These are phyloP conservation scores for Psilocybe cyanescens DNA, from an alignment of 768 basidiomycete species.

Conservation along the genomic window DNA sequence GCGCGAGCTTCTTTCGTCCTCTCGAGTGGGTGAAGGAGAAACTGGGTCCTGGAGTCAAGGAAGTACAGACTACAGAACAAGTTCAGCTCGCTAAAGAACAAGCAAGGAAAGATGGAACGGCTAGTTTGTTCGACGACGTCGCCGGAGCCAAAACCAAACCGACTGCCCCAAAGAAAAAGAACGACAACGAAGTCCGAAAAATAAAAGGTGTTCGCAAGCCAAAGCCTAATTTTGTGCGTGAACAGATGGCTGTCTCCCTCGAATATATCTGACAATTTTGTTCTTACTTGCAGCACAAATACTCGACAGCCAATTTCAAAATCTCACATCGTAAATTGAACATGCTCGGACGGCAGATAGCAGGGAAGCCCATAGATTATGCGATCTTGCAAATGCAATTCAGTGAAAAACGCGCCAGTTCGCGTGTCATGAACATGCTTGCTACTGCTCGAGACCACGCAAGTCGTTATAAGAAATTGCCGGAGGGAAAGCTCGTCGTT, in stretches of 20 bases:
- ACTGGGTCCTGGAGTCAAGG: conserved; percentile 50
- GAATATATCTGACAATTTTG: not conserved
- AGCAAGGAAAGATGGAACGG: conserved; percentile 46
- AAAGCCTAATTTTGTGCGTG: conserved; percentile 32
- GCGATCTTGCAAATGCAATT: conserved; percentile 98
- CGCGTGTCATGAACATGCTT: conserved; percentile 87
- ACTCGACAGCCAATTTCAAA: conserved; percentile 91
- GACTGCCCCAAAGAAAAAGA: conserved; percentile 6
- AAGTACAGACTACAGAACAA: conserved; percentile 49
- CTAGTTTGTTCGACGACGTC: conserved; percentile 53
- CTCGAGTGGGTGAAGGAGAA: conserved; percentile 68
- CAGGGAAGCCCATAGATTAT: conserved; percentile 90
- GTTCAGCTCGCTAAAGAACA: conserved; percentile 47
- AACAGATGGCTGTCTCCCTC: not conserved
- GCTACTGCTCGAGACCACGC: conserved; percentile 89
- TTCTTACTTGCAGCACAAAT: conserved; percentile 73
- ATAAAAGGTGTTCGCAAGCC: conserved; percentile 22
- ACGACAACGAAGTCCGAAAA: not conserved
- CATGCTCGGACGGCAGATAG: conserved; percentile 83
- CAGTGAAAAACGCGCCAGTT: conserved; percentile 89
- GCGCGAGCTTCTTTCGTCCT: conserved; percentile 58
- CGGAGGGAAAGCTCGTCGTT: conserved; percentile 75
- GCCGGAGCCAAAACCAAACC: conserved; percentile 23
- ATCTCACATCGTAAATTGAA: conserved; percentile 94
- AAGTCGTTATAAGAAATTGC: conserved; percentile 72